Evolutionary conservation across 2,329 filamentous ascomycete genomes (phyloP), one percentile per base, ranked within the genome.

Genomic region (Phoma sp.): DNA sequence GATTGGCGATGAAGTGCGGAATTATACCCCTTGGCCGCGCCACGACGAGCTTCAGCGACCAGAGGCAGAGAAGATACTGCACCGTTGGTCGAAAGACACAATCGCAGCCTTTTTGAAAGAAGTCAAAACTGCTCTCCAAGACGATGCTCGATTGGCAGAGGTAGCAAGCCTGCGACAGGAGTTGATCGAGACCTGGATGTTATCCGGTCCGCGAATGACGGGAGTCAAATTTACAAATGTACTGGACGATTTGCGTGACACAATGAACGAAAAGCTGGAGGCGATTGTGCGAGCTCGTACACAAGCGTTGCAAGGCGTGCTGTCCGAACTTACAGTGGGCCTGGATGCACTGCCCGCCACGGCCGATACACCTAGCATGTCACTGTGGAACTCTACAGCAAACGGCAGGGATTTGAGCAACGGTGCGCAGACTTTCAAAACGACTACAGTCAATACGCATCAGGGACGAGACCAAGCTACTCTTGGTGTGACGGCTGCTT

Each of bases 21-120:
- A 89, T 61, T 97, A 96, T 70, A 94, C 88, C 0, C 93, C 93
- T 0, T 96, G 92, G 78, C 90, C 96, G 32, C 87, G 90, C 27
- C 88, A 96, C 65, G 91, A 93, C 62, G 90, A 95, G 62, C 65
- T 82, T 5, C 69, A 76, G 22, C 59, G 70, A 27, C 51, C 71
- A 2, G 78, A 81, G 17, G 77, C 74, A 6, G 75, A 78, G 52
- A 75, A 68, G 19, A 67, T 79, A 45, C 58, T 76, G 24, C 72
- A 73, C 39, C 63, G 66, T 35, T 80, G 76, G 78, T 77, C 73
- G 8, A 75, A 68, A 55, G 70, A 74, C 43, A 75, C 75, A 22
- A 72, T 78, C 19, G 56, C 66, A 5, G 58, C 64, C 7, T 75
- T 80, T 50, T 71, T 90, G 1, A 74, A 82, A n/a, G 88, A 88